These are phyloP conservation scores for Carex sylvatica DNA, from an alignment of 202 grass and related monocot species.

Conservation along the genomic window DNA sequence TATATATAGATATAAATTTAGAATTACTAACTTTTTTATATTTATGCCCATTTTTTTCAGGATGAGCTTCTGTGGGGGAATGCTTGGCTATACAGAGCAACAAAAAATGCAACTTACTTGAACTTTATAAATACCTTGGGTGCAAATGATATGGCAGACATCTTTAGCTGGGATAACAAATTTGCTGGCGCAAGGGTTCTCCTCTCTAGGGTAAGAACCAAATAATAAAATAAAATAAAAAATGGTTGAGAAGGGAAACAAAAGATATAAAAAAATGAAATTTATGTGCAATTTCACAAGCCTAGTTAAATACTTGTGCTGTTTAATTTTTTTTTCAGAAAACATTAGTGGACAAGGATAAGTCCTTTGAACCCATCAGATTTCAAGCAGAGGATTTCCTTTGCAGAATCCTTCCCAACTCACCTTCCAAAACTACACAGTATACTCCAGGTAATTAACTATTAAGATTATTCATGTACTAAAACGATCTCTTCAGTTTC, in stretches of 20 bases:
- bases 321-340: constrained; percentile 34
- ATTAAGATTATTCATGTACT: neutral
- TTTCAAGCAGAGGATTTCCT: constrained; percentile 80
- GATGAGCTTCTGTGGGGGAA: constrained; percentile 81
- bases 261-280: neutral
- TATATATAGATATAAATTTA: neutral
- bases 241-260: neutral
- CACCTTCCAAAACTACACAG: constrained; percentile 53
- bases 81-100: constrained; percentile 71
- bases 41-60: constrained; percentile 29
- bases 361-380: constrained; percentile 43
- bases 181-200: constrained; percentile 74
- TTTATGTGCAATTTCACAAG: neutral
- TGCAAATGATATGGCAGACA: constrained; percentile 58
- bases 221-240: neutral
- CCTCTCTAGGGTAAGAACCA: constrained; percentile 52
- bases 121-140: constrained; percentile 39
- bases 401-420: constrained; percentile 53
- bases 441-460: constrained; percentile 47
- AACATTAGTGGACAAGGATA: constrained; percentile 46
- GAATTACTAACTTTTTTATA: neutral
- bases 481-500: neutral
- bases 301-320: neutral
- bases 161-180: constrained; percentile 98
- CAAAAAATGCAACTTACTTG: constrained; percentile 59